Evolutionary conservation across 148 eudicot species (phyloP).

Genomic region (Fagopyrum homotropicum): DNA sequence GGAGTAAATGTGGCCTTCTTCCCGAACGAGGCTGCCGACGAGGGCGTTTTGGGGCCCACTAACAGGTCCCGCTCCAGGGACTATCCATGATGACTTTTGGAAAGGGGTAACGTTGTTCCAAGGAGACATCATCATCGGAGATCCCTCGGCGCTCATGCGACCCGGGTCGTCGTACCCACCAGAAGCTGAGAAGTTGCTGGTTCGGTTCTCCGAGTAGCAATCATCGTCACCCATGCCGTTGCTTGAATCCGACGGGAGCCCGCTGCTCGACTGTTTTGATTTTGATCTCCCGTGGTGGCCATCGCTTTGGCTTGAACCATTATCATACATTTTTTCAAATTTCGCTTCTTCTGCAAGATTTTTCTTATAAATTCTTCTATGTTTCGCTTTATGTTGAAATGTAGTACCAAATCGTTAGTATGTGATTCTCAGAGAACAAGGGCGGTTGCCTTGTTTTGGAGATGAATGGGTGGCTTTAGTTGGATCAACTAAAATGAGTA

Average conservation of each 20-base stretch:
- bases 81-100: constrained; percentile 39
- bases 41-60: constrained; percentile 34
- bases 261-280: constrained; percentile 2
- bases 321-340: not conserved
- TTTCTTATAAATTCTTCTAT: not conserved
- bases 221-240: not conserved
- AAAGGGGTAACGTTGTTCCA: constrained; percentile 27
- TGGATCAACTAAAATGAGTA: not conserved
- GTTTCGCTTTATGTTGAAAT: not conserved
- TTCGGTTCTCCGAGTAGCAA: not conserved
- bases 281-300: not conserved
- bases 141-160: constrained; percentile 13
- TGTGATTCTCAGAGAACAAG: not conserved
- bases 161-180: not conserved
- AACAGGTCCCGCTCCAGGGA: constrained; percentile 12
- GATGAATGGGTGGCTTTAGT: constrained; percentile 1
- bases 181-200: not conserved
- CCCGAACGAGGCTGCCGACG: constrained; percentile 17
- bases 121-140: constrained; percentile 21
- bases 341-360: not conserved
- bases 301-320: not conserved
- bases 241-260: not conserved
- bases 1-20: constrained; percentile 47
- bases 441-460: not conserved
- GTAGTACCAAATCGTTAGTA: not conserved